Percentiles rank a stretch among this genome's conserved stretches.
Evolutionary conservation across 2,329 filamentous ascomycete genomes (phyloP).

Genomic region (Alternaria sp.): DNA sequence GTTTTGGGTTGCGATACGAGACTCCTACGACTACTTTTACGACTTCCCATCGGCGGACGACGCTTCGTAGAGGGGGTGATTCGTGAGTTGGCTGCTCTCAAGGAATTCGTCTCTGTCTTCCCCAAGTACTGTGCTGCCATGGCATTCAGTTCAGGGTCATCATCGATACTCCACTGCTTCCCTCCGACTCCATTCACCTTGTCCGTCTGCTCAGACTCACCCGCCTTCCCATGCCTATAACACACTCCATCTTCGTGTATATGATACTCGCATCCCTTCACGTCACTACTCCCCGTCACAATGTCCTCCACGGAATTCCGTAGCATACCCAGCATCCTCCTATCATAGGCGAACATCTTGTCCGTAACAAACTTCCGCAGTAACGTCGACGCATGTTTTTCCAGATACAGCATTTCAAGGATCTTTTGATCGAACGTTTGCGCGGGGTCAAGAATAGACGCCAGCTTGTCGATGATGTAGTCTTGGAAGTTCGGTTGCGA

Average conservation of each 20-base stretch:
- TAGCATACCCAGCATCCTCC: constrained; percentile 14
- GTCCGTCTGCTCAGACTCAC: no score
- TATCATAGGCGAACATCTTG: constrained; percentile 18
- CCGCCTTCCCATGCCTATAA: neutral
- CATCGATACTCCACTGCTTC: neutral
- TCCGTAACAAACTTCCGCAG: constrained; percentile 10
- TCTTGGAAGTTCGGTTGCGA: constrained; percentile 18
- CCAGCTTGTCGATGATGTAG: constrained; percentile 15
- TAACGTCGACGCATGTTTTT: neutral
- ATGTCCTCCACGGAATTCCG: neutral
- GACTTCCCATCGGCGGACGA: no score
- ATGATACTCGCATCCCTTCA: constrained; percentile 14
- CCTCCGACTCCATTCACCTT: no score
- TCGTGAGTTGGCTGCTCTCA: neutral
- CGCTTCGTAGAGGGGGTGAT: no score
- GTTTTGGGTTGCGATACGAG: neutral
- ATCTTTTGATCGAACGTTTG: constrained; percentile 14
- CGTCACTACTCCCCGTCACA: neutral
- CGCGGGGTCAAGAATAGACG: neutral
- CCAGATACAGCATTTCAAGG: constrained; percentile 8
- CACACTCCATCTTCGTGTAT: constrained; percentile 6
- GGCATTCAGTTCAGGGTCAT: neutral
- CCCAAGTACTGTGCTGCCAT: neutral
- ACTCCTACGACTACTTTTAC: no score
- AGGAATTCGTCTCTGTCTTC: neutral